Conservation (phyloP, 495 filamentous ascomycete genomes). For the Bathelium albidoporum region DNA sequence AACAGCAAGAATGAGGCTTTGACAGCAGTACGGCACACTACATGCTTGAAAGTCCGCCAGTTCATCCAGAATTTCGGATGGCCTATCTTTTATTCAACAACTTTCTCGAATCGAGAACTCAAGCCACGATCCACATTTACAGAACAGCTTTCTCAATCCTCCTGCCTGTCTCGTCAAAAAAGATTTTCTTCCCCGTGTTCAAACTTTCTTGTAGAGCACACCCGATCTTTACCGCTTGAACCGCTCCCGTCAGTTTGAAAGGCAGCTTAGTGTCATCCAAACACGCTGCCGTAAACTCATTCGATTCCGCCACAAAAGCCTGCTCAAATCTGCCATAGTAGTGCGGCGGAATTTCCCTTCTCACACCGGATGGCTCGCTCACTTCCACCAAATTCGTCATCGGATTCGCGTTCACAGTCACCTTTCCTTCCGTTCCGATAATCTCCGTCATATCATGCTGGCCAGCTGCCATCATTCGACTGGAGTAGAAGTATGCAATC, state of each 20-base stretch:
- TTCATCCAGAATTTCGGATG: no score
- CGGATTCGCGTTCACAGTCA: conserved; percentile 48
- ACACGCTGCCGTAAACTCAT: conserved; percentile 47
- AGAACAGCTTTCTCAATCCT: conserved; percentile 21
- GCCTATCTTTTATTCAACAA: background rate
- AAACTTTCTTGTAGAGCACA: conserved; percentile 50
- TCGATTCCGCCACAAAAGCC: conserved; percentile 53
- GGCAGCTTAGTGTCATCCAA: conserved; percentile 45
- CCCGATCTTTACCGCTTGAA: conserved; percentile 51
- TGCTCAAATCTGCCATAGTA: conserved; percentile 54
- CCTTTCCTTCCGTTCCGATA: conserved; percentile 51
- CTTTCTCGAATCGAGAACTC: background rate
- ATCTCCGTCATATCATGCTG: conserved; percentile 57
- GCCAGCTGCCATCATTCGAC: conserved; percentile 53
- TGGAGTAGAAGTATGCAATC: conserved; percentile 51
- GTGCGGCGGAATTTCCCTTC: conserved; percentile 45
- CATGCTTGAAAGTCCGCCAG: no score
- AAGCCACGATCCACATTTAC: background rate
- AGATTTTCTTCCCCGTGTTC: conserved; percentile 47
- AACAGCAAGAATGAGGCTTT: no score
- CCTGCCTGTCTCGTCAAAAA: conserved; percentile 39
- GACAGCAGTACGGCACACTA: no score
- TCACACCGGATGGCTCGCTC: conserved; percentile 38
- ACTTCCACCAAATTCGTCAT: conserved; percentile 42
- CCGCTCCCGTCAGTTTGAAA: conserved; percentile 43